These are phyloP conservation scores for Yarrowia galli DNA, from an alignment of 1,139 yeast species.

Conservation along the genomic window DNA sequence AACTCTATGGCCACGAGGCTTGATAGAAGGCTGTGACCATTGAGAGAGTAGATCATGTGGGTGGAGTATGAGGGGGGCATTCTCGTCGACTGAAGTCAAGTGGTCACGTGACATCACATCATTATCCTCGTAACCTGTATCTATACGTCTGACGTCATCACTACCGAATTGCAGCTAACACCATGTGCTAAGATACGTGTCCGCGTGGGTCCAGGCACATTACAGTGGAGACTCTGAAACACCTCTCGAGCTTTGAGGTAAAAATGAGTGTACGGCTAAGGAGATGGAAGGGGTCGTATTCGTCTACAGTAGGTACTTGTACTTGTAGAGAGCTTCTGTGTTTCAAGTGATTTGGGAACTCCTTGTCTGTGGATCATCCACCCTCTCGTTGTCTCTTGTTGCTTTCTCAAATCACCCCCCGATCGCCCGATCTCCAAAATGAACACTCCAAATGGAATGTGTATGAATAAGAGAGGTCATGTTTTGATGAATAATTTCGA, in stretches of 20 bases:
- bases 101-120: neutral
- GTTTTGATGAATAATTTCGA: too few relatives aligned
- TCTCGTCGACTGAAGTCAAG: too few relatives aligned
- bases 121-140: neutral
- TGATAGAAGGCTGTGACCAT: neutral
- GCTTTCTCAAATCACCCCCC: neutral
- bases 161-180: neutral
- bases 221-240: constrained; percentile 13
- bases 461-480: neutral
- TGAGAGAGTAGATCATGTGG: neutral
- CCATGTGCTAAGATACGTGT: neutral
- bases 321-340: neutral
- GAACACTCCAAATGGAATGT: neutral
- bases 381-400: too few relatives aligned
- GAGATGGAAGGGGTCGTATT: neutral
- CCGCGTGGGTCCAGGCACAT: neutral
- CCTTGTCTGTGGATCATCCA: too few relatives aligned
- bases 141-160: neutral
- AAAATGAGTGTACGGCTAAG: constrained; percentile 8
- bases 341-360: neutral
- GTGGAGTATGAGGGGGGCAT: too few relatives aligned
- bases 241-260: neutral
- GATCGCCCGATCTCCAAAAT: neutral
- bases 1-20: constrained; percentile 25
- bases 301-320: neutral